phyloP scores from a whole-genome alignment of 768 basidiomycete species.

The Fomitopsis pulvina region DNA sequence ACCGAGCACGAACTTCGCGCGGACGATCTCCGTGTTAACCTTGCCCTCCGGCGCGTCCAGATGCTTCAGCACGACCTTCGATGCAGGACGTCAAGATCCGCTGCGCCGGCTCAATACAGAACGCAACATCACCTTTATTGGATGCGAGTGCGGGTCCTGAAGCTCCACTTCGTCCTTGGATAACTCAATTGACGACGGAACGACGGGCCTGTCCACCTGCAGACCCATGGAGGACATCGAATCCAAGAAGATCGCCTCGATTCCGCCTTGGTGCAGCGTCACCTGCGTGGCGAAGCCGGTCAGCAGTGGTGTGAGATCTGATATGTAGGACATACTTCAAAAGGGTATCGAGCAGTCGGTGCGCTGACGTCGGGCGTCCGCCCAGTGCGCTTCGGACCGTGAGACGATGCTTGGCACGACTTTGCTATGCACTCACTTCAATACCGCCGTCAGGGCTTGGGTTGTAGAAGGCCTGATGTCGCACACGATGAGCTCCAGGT shows the following conservation, averaged over 20 bases:
- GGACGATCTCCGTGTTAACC: slow-evolving; percentile 45
- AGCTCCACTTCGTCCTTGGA: slow-evolving; percentile 35
- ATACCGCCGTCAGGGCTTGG: slow-evolving; percentile 55
- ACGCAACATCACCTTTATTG: slow-evolving; percentile 23
- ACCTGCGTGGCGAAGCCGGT: slow-evolving; percentile 27
- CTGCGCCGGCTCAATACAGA: slow-evolving; percentile 25
- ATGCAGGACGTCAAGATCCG: slow-evolving; percentile 31
- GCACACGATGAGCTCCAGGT: neutral
- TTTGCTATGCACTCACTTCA: slow-evolving; percentile 33
- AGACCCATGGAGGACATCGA: slow-evolving; percentile 43
- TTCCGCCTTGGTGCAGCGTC: slow-evolving; percentile 58
- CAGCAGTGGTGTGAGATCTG: neutral
- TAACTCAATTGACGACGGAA: slow-evolving; percentile 43
- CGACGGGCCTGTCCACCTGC: slow-evolving; percentile 42
- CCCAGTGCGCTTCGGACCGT: slow-evolving; percentile 43
- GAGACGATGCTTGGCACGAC: neutral
- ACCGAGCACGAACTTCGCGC: slow-evolving; percentile 72
- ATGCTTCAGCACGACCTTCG: slow-evolving; percentile 40
- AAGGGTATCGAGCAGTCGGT: slow-evolving; percentile 61
- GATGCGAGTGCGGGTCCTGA: slow-evolving; percentile 31
- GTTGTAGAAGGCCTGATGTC: slow-evolving; percentile 67
- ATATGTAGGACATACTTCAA: slow-evolving; percentile 40
- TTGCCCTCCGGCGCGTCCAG: slow-evolving; percentile 28
- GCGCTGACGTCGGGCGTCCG: slow-evolving; percentile 58
- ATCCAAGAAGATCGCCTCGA: slow-evolving; percentile 53